phyloP scores from a whole-genome alignment of 1,139 yeast genomes.

The Nakaseomyces kungkrabaensis region DNA sequence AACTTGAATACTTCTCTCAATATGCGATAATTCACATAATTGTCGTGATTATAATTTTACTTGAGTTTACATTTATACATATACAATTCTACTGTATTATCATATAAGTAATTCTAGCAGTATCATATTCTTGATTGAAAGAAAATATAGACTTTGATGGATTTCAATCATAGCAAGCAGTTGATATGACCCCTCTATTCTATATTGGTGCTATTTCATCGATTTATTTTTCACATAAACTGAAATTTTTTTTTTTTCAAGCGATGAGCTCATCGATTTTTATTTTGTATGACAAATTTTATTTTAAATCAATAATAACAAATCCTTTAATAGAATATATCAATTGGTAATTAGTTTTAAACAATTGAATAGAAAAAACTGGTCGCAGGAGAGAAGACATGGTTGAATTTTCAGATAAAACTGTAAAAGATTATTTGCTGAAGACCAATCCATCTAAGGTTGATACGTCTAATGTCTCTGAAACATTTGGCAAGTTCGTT shows the following conservation, averaged over 20 bases:
- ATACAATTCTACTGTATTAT: no score
- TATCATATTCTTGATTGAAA: no score
- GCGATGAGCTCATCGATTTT: conserved; percentile 1
- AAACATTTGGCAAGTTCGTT: conserved; percentile 7
- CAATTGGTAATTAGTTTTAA: no score
- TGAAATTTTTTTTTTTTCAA: not conserved
- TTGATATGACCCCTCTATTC: not conserved
- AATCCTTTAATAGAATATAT: not conserved
- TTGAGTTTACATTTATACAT: no score
- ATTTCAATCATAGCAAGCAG: no score
- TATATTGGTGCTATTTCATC: not conserved
- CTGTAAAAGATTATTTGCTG: conserved; percentile 9
- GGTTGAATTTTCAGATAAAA: not conserved
- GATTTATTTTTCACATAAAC: not conserved
- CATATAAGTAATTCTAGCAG: no score
- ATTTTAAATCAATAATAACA: conserved; percentile 3
- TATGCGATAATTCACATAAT: no score
- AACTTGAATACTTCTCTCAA: no score
- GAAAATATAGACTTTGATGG: no score
- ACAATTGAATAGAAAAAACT: no score
- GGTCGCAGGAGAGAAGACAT: not conserved
- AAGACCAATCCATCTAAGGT: conserved; percentile 13
- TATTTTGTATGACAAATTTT: conserved; percentile 7
- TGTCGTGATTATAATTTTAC: no score
- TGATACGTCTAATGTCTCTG: conserved; percentile 6